Conservation (phyloP, 2,329 filamentous ascomycete species). For the Colletotrichum euphorbiae region DNA sequence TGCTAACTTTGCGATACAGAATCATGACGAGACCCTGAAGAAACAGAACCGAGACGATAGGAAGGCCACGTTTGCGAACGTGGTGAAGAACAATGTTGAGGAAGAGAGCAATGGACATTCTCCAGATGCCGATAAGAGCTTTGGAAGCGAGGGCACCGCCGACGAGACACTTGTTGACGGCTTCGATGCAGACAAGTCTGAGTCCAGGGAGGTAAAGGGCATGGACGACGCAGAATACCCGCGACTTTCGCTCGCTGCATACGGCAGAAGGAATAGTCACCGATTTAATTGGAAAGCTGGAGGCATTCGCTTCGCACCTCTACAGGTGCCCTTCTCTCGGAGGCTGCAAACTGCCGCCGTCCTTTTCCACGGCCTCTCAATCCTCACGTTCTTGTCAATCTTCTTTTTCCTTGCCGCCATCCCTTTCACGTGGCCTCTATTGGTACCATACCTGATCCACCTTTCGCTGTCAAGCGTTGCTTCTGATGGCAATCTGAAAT, state of each 20-base stretch:
- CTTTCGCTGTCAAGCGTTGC: slow-evolving; percentile 83
- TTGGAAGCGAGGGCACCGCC: slow-evolving; percentile 37
- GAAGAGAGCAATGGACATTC: slow-evolving; percentile 23
- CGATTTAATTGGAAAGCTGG: slow-evolving; percentile 52
- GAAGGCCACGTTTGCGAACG: slow-evolving; percentile 19
- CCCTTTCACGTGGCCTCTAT: slow-evolving; percentile 87
- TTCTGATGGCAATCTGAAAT: slow-evolving; percentile 78
- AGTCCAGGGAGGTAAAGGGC: slow-evolving; percentile 29
- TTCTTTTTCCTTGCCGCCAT: slow-evolving; percentile 95
- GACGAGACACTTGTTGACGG: slow-evolving; percentile 38
- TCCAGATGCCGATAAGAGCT: slow-evolving; percentile 22
- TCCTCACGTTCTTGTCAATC: slow-evolving; percentile 76
- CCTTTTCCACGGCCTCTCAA: slow-evolving; percentile 77
- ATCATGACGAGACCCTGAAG: slow-evolving; percentile 27
- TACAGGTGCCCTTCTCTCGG: slow-evolving; percentile 77
- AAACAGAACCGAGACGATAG: slow-evolving; percentile 10
- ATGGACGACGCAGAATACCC: slow-evolving; percentile 37
- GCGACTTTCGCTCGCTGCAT: slow-evolving; percentile 26
- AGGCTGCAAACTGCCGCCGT: slow-evolving; percentile 84
- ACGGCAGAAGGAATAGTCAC: slow-evolving; percentile 40
- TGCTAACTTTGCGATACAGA: slow-evolving; percentile 13
- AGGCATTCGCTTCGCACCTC: slow-evolving; percentile 85
- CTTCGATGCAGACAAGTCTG: slow-evolving; percentile 19
- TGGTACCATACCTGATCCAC: slow-evolving; percentile 83
- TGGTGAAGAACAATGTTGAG: slow-evolving; percentile 23